A percentile compares a stretch with the other conserved stretches of the same genome.
Evolutionary conservation across 371 early-diverging fungal genomes (phyloP).

Genomic region (Rhizopus microsporus): DNA sequence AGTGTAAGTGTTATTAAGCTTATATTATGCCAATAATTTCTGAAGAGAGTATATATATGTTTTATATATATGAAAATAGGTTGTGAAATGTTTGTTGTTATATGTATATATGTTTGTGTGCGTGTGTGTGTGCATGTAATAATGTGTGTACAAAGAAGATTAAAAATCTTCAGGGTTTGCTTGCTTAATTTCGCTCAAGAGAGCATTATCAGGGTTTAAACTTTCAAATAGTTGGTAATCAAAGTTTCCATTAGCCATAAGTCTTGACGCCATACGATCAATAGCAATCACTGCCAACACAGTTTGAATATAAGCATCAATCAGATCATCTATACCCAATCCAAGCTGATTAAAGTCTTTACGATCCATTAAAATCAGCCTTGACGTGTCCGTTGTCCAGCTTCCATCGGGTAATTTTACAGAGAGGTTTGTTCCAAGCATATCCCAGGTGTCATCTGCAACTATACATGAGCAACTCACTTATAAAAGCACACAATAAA

Average conservation of each 20-base stretch:
- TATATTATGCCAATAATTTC: no score
- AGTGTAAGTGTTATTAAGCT: no score
- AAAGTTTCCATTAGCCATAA: slow-evolving; percentile 72
- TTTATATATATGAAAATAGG: no score
- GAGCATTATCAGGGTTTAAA: slow-evolving; percentile 83
- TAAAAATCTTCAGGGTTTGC: slow-evolving; percentile 45
- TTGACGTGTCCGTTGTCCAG: slow-evolving; percentile 89
- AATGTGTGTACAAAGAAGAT: not conserved
- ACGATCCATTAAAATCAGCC: slow-evolving; percentile 88
- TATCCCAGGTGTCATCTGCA: slow-evolving; percentile 77
- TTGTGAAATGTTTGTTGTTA: not conserved
- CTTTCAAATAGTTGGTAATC: slow-evolving; percentile 83
- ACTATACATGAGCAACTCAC: not conserved
- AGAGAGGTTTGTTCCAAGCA: slow-evolving; percentile 91
- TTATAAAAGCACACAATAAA: not conserved
- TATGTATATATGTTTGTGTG: not conserved
- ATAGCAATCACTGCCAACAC: slow-evolving; percentile 88
- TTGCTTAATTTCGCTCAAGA: slow-evolving; percentile 73
- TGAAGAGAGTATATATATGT: no score
- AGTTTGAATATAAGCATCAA: slow-evolving; percentile 94
- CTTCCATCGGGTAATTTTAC: slow-evolving; percentile 74
- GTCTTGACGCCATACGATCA: slow-evolving; percentile 80
- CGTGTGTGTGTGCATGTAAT: not conserved
- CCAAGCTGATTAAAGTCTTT: slow-evolving; percentile 93
- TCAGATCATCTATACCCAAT: slow-evolving; percentile 88